Evolutionary conservation across 345 rosid genomes (phyloP).

Genomic region (Angophora floribunda): DNA sequence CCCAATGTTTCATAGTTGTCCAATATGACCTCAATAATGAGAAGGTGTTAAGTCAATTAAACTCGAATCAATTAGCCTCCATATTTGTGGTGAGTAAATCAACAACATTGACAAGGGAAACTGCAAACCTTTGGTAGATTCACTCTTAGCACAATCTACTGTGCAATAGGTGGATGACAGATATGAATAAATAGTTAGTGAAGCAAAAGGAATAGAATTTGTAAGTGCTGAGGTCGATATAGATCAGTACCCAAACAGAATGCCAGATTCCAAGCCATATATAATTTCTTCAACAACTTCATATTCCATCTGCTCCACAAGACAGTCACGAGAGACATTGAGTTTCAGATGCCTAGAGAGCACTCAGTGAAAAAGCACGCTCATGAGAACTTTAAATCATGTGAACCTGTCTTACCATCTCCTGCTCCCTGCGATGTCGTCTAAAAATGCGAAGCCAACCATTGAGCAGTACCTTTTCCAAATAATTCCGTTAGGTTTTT

Average conservation of each 20-base stretch:
- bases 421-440: conserved; percentile 80
- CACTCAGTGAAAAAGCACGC: neutral
- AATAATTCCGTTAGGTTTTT: neutral
- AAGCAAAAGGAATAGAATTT: neutral
- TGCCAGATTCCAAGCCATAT: conserved; percentile 93
- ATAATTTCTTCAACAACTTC: conserved; percentile 99
- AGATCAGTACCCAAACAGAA: conserved; percentile 70
- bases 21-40: neutral
- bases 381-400: neutral
- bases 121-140: neutral
- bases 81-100: neutral
- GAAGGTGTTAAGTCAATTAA: neutral
- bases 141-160: neutral
- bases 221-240: neutral
- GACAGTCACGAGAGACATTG: neutral
- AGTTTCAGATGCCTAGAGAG: neutral
- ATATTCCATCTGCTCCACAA: conserved; percentile 59
- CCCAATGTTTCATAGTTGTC: neutral
- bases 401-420: conserved; percentile 32
- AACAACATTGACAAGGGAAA: neutral
- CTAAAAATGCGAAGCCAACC: conserved; percentile 86
- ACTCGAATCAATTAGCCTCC: neutral
- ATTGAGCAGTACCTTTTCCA: conserved; percentile 60
- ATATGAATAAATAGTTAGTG: neutral
- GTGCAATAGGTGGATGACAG: neutral